These are phyloP conservation scores for Hyphopichia fennica DNA, from an alignment of 1,139 yeast genomes.

Conservation along the genomic window DNA sequence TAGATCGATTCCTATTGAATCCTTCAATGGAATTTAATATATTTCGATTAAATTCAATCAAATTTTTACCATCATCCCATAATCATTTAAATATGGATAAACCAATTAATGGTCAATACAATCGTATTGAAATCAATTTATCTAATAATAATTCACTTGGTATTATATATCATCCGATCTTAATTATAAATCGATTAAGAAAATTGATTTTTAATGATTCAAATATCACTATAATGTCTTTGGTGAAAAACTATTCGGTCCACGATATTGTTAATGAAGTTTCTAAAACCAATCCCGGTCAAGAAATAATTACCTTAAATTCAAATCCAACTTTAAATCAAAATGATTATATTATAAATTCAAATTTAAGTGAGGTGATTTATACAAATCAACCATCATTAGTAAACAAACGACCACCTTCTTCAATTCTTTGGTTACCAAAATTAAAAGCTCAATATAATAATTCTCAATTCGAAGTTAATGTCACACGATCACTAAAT, in stretches of 20 bases:
- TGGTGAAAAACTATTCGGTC: neutral
- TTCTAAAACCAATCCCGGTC: neutral
- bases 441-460: slow-evolving; percentile 11
- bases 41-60: slow-evolving; percentile 3
- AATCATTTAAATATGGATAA: slow-evolving; percentile 9
- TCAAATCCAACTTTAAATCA: neutral
- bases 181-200: slow-evolving; percentile 10
- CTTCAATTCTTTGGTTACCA: slow-evolving; percentile 22
- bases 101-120: slow-evolving; percentile 5
- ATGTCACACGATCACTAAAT: neutral
- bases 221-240: neutral
- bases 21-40: slow-evolving; percentile 3
- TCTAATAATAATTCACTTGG: slow-evolving; percentile 8
- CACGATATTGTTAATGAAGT: neutral
- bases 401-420: slow-evolving; percentile 7
- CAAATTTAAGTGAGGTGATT: slow-evolving; percentile 10
- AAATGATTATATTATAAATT: slow-evolving; percentile 9
- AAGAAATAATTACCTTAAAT: slow-evolving; percentile 7
- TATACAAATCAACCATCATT: neutral
- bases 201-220: slow-evolving; percentile 7
- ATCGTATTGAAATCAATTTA: neutral
- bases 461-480: neutral
- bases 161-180: slow-evolving; percentile 15
- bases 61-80: neutral
- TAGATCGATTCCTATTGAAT: slow-evolving; percentile 7